Percentiles rank a stretch among this genome's conserved stretches.
phyloP scores from a whole-genome alignment of 768 basidiomycete species.

The Suillus ampliporus region DNA sequence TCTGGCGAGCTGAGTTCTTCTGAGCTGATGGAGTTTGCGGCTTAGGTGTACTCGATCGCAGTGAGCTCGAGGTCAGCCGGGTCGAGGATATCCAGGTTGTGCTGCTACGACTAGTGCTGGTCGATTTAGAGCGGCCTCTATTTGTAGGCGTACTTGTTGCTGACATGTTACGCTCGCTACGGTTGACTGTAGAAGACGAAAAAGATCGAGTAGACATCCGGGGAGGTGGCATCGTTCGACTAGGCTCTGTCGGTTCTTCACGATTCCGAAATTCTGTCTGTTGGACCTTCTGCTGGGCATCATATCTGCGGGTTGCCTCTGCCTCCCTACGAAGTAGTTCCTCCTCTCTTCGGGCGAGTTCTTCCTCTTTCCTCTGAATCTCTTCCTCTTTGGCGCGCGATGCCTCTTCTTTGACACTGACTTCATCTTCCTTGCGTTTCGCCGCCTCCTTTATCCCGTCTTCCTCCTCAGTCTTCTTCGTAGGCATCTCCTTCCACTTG shows the following conservation, averaged over 20 bases:
- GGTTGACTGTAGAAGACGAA: constrained; percentile 29
- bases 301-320: constrained; percentile 35
- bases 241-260: constrained; percentile 29
- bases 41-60: constrained; percentile 29
- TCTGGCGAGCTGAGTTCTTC: constrained; percentile 20
- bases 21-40: constrained; percentile 29
- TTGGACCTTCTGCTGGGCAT: constrained; percentile 24
- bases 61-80: constrained; percentile 31
- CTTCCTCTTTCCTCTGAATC: constrained; percentile 31
- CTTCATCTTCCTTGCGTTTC: constrained; percentile 27
- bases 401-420: constrained; percentile 25
- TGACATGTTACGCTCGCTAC: constrained; percentile 37
- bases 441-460: constrained; percentile 22
- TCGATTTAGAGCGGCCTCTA: constrained; percentile 35
- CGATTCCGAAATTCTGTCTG: constrained; percentile 36
- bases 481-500: constrained; percentile 32
- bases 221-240: constrained; percentile 25
- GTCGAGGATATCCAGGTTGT: constrained; percentile 34
- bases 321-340: constrained; percentile 36
- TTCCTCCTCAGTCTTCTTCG: constrained; percentile 30
- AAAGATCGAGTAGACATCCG: constrained; percentile 24
- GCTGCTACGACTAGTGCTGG: constrained; percentile 32
- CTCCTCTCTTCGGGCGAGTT: constrained; percentile 35
- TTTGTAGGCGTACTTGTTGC: constrained; percentile 37
- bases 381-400: constrained; percentile 32